Evolutionary conservation across 768 basidiomycete genomes (phyloP).

Genomic region (Psilocybe tampanensis): DNA sequence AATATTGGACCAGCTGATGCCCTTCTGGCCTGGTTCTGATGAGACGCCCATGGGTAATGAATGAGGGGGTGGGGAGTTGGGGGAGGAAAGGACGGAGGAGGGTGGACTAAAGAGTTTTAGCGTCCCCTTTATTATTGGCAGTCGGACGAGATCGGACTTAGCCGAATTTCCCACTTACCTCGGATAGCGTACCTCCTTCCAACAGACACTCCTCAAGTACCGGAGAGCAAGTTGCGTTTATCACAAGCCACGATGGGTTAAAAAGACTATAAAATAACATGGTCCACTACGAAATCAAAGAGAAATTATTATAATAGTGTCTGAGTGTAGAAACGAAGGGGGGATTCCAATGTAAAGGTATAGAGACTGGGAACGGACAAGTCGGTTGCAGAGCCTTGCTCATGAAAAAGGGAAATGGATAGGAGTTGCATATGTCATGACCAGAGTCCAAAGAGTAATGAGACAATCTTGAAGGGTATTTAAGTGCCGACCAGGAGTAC

Average conservation of each 20-base stretch:
- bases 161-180: conserved; percentile 21
- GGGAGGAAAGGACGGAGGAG: conserved; percentile 22
- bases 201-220: not conserved
- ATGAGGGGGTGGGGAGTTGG: conserved; percentile 22
- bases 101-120: conserved; percentile 17
- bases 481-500: not conserved
- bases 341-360: not conserved
- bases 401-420: not conserved
- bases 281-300: conserved; percentile 38
- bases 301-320: not conserved
- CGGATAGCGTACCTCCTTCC: not conserved
- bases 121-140: conserved; percentile 28
- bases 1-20: conserved; percentile 93
- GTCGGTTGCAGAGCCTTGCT: not conserved
- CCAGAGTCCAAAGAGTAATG: conserved; percentile 15
- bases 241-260: not conserved
- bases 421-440: conserved; percentile 12
- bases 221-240: not conserved
- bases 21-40: conserved; percentile 89
- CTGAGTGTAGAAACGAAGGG: not conserved
- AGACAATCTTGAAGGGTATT: conserved; percentile 6
- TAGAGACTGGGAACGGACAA: not conserved
- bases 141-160: conserved; percentile 39
- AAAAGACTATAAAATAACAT: not conserved
- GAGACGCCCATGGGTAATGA: conserved; percentile 69